Base-by-base conservation (phyloP, 2,329 filamentous ascomycete genomes). In the Rhynchosporium graminicola region DNA sequence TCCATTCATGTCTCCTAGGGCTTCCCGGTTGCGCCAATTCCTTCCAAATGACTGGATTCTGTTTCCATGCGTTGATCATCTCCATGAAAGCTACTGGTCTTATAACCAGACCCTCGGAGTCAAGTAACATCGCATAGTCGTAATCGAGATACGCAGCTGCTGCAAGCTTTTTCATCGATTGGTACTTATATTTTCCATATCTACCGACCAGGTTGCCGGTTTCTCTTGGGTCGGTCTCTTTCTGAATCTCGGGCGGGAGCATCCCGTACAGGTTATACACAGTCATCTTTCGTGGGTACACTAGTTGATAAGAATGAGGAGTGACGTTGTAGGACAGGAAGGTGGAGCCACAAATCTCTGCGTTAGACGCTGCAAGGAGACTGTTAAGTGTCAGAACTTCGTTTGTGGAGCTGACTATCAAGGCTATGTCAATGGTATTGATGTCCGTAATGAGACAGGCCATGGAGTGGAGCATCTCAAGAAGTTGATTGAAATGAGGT, bases 151-250 rank as follows among this genome's bases (percentile, higher is more conserved):
- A 28, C 3, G 52, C 52, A n/a, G 52, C 52, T 2, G 52, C 52
- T 2, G 52, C 52, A 12, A 56, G 38, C n/a, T 56, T 56, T 38
- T 56, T 56, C 38, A 56, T n/a, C 2, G 52, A 56, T 12, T 56
- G 52, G 42, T 56, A 56, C n/a, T 56, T 56, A 10, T 56, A 56
- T 12, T 56, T 56, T 4, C 52, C 52, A n/a, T 56, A 56, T n/a
- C 26, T 31, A 7, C 3, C 7, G 38, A 56, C 52, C 3, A 56
- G 52, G 36, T 29, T 20, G 10, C 52, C 43, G 1, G 52, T 56
- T 15, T 56, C 52, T 26, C 9, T 10, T 5, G 38, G 10, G 0
- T 13, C 7, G 2, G 54, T 57, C 1, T 45, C 40, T 13, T 46
- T 46, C 26, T 57, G 54, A 15, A 57, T 46, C 5, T 4, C 8